These are phyloP conservation scores for Byssoonygena ceratinophila DNA, from an alignment of 2,329 filamentous ascomycete genomes.

Conservation along the genomic window DNA sequence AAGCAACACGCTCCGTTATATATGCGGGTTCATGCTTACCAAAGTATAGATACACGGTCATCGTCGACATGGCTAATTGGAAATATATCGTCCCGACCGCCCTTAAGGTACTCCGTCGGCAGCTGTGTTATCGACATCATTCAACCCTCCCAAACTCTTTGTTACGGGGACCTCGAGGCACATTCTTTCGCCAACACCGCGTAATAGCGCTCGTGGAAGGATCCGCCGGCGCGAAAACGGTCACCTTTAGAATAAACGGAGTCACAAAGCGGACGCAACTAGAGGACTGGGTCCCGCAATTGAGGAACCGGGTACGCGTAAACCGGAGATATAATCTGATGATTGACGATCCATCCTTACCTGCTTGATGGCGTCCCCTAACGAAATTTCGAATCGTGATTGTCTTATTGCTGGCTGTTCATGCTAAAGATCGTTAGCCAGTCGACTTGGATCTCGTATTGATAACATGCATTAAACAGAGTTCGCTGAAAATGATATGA, in stretches of 20 bases:
- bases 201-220: not conserved
- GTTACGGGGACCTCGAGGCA: not conserved
- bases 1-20: not conserved
- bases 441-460: no score
- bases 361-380: no score
- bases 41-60: not conserved
- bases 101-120: not conserved
- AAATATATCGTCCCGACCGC: not conserved
- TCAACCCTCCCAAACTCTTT: not conserved
- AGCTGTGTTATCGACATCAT: not conserved
- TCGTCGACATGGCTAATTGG: not conserved
- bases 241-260: not conserved
- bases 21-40: not conserved
- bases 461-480: no score
- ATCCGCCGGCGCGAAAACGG: not conserved
- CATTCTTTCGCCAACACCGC: not conserved
- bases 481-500: no score
- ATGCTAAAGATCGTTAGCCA: no score
- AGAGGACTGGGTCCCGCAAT: not conserved
- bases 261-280: not conserved
- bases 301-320: not conserved
- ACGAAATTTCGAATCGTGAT: no score
- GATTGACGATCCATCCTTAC: not conserved
- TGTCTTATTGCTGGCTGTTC: no score
- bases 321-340: not conserved